Percentiles rank a stretch among this genome's conserved stretches.
Conservation (phyloP, 768 basidiomycete species). For the Pisolithus marmoratus region DNA sequence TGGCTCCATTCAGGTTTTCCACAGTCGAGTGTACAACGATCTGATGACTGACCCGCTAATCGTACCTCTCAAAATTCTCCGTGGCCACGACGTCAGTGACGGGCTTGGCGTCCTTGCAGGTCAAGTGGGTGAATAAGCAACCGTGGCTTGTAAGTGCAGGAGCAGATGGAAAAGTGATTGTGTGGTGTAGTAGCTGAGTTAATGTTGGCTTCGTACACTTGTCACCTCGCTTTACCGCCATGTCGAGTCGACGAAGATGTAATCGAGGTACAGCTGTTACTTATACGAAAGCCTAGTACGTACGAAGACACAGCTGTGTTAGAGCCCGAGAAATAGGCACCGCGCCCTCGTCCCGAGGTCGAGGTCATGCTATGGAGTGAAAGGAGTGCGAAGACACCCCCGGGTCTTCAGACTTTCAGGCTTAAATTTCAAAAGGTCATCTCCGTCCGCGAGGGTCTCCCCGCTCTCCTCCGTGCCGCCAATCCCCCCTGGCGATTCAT, state of each 20-base stretch:
- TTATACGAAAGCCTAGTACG: no score
- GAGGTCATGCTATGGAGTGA: no score
- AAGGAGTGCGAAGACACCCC: no score
- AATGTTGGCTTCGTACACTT: conserved; percentile 11
- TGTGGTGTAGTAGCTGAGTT: conserved; percentile 74
- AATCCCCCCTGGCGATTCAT: conserved; percentile 65
- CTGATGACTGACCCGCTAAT: conserved; percentile 96
- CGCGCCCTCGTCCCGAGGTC: no score
- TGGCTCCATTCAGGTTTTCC: conserved; percentile 96
- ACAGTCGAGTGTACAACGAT: conserved; percentile 90
- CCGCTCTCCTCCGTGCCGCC: conserved; percentile 59
- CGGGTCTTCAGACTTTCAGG: no score
- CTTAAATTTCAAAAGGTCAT: conserved; percentile 27
- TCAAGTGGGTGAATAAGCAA: conserved; percentile 83
- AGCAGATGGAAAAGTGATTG: conserved; percentile 80
- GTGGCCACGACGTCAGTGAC: conserved; percentile 82
- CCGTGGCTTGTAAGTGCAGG: conserved; percentile 94
- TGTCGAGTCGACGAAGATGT: no score
- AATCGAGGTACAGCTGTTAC: no score
- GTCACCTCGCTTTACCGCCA: conserved; percentile 9
- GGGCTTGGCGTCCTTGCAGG: conserved; percentile 87
- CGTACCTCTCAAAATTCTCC: conserved; percentile 92
- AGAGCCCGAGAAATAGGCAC: no score
- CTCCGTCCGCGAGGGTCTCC: conserved; percentile 67
- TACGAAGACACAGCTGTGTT: no score